Percentiles rank a stretch among this genome's conserved stretches.
Conservation (phyloP, 129 eudicot species). For the Arctium minus region DNA sequence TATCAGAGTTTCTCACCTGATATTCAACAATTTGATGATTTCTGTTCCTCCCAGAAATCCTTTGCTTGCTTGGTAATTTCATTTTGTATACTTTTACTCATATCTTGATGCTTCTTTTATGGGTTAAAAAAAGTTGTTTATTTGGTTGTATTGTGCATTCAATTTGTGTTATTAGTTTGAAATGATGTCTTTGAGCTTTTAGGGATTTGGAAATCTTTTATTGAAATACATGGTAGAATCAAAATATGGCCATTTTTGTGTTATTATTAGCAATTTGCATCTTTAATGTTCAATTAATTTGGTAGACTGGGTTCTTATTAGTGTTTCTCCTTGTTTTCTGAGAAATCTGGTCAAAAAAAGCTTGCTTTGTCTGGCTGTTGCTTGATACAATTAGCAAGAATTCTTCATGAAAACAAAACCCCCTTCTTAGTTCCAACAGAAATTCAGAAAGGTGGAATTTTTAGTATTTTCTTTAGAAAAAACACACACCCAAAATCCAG, state of each 20-base stretch:
- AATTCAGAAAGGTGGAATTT: background rate
- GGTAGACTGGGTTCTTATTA: background rate
- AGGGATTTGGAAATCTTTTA: conserved; percentile 16
- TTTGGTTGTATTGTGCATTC: background rate
- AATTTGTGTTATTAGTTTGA: background rate
- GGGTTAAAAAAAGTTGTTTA: background rate
- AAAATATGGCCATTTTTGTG: background rate
- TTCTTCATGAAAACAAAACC: background rate
- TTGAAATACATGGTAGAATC: background rate
- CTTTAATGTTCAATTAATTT: background rate
- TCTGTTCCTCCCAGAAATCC: conserved; percentile 45
- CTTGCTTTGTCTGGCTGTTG: conserved; percentile 3
- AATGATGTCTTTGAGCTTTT: background rate
- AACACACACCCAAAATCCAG: background rate
- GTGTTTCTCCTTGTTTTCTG: background rate
- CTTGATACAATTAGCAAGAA: background rate
- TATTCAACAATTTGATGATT: conserved; percentile 64
- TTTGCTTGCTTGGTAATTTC: conserved; percentile 49
- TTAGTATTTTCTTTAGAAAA: background rate
- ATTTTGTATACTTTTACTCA: background rate
- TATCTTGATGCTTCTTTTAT: background rate
- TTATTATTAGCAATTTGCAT: background rate
- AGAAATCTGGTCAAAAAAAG: background rate
- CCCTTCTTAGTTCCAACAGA: background rate
- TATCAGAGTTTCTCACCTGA: conserved; percentile 59